These are phyloP conservation scores for Leptodontidium sp. DNA, from an alignment of 2,329 filamentous ascomycete species.

Conservation along the genomic window DNA sequence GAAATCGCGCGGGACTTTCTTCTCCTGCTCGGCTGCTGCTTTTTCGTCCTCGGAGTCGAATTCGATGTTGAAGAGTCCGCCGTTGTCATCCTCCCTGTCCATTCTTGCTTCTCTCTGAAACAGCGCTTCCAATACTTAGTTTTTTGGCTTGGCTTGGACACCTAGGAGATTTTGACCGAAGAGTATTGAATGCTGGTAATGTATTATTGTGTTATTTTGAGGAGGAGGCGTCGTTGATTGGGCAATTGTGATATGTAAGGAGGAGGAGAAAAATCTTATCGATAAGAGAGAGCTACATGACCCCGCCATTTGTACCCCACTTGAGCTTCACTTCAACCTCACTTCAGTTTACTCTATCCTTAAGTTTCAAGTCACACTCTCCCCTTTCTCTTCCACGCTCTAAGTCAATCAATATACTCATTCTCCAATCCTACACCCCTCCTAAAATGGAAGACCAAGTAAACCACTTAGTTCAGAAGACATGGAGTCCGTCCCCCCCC, in stretches of 20 bases:
- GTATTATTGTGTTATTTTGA: too few relatives aligned
- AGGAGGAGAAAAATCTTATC: background rate
- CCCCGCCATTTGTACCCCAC: conserved; percentile 13
- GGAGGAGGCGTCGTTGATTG: background rate
- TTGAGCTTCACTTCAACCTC: conserved; percentile 13
- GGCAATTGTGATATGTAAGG: background rate
- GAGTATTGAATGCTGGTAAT: too few relatives aligned
- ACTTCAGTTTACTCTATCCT: background rate
- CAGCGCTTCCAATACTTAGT: too few relatives aligned
- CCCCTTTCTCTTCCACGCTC: background rate
- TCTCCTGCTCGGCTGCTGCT: conserved; percentile 21
- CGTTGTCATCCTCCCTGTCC: conserved; percentile 43
- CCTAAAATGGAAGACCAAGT: conserved; percentile 83
- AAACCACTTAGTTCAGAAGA: conserved; percentile 72
- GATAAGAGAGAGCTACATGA: background rate
- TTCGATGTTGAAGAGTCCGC: conserved; percentile 54
- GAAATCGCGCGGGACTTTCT: conserved; percentile 45
- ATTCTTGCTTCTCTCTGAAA: background rate
- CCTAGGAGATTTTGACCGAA: background rate
- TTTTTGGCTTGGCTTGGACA: too few relatives aligned
- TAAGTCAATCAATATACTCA: background rate
- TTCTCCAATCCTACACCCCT: background rate
- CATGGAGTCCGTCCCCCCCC: conserved; percentile 64
- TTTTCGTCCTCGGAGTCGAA: conserved; percentile 51
- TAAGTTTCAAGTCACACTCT: conserved; percentile 1